Evolutionary conservation across 441 rosid species (phyloP).

Genomic region (Lepidium campestre): DNA sequence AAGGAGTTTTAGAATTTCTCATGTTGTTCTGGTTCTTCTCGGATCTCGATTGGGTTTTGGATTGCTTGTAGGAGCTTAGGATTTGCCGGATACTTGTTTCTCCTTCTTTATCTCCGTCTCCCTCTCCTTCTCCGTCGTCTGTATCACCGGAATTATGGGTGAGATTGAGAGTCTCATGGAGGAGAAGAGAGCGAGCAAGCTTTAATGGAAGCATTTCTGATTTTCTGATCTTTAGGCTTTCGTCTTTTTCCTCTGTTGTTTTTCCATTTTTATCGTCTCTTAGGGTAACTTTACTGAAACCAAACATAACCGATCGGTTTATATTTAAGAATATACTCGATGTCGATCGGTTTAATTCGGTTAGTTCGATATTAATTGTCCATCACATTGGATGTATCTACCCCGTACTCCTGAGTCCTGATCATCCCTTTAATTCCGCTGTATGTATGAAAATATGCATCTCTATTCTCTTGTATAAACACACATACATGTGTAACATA

Average conservation of each 20-base stretch:
- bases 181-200: conserved; percentile 52
- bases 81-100: conserved; percentile 20
- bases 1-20: conserved; percentile 34
- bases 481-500: background rate
- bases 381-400: conserved; percentile 16
- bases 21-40: background rate
- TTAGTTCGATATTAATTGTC: background rate
- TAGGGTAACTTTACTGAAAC: background rate
- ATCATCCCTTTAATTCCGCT: conserved; percentile 26
- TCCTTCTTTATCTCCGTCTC: background rate
- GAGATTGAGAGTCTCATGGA: conserved; percentile 39
- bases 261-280: background rate
- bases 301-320: conserved; percentile 13
- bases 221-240: conserved; percentile 6
- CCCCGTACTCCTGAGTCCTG: conserved; percentile 21
- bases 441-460: conserved; percentile 3
- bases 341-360: background rate
- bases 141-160: conserved; percentile 22
- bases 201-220: conserved; percentile 51
- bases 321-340: background rate
- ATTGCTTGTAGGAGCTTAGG: conserved; percentile 19
- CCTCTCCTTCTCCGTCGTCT: background rate
- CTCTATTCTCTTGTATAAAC: no score
- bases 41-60: conserved; percentile 28
- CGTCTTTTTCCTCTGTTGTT: conserved; percentile 9